Percentiles rank a stretch among this genome's conserved stretches.
Conservation (phyloP, 176 grass and related monocot species). For the Zizania latifolia region DNA sequence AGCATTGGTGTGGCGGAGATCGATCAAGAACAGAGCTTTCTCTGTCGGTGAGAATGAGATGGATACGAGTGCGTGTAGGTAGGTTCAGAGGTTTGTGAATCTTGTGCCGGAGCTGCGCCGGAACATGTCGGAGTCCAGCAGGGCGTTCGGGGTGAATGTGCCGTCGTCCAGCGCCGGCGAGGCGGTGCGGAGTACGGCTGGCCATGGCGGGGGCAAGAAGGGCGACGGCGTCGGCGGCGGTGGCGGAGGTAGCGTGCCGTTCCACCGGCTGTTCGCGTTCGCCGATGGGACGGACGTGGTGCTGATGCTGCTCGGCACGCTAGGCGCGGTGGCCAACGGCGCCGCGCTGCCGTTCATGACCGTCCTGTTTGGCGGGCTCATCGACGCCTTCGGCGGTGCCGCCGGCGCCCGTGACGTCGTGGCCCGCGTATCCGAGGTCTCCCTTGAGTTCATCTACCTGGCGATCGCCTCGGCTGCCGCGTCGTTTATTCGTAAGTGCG, state of each 20-base stretch:
- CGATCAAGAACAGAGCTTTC: neutral
- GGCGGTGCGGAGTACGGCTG: neutral
- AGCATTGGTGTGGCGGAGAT: neutral
- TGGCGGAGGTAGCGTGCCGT: constrained; percentile 27
- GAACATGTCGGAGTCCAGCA: constrained; percentile 33
- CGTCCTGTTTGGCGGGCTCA: constrained; percentile 46
- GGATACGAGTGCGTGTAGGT: neutral
- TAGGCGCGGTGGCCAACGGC: constrained; percentile 55
- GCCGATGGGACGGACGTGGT: constrained; percentile 38
- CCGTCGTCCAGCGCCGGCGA: neutral
- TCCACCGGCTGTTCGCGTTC: constrained; percentile 57
- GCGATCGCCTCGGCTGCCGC: constrained; percentile 38
- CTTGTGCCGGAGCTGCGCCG: neutral
- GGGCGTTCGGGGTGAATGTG: constrained; percentile 23
- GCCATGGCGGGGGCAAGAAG: neutral
- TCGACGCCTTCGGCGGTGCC: constrained; percentile 57
- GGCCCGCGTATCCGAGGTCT: constrained; percentile 36
- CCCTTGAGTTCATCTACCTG: constrained; percentile 44
- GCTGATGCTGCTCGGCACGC: constrained; percentile 45
- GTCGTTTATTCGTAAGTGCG: constrained; percentile 52
- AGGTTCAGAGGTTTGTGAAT: neutral
- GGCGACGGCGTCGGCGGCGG: neutral
- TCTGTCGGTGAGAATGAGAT: no score
- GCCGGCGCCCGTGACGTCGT: constrained; percentile 18
- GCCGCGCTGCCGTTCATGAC: constrained; percentile 52